Base-by-base conservation (phyloP, 352 stramenopile species). In the Phytophthora sp. region DNA sequence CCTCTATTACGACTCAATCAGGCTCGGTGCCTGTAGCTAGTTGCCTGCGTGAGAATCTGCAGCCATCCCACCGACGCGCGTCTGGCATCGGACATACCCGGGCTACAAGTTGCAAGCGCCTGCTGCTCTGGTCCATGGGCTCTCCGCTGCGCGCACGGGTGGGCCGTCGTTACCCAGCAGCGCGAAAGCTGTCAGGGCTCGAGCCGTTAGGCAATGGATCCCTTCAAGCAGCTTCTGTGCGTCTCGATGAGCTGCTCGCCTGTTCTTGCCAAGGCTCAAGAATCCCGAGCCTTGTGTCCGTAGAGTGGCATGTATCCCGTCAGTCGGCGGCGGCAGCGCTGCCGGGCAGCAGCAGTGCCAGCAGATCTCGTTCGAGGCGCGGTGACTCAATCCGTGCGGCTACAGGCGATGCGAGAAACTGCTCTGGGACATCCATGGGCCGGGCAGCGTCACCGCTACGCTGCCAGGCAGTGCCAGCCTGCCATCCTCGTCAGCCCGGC, bases 251-350 rank as follows among this genome's bases (percentile, higher is more conserved):
- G n/a, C n/a, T n/a, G n/a, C n/a, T n/a, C n/a, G n/a, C n/a, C n/a
- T n/a, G n/a, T n/a, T n/a, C n/a, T n/a, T n/a, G n/a, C n/a, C n/a
- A n/a, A n/a, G n/a, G n/a, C n/a, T n/a, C n/a, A n/a, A n/a, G n/a
- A n/a, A n/a, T n/a, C n/a, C n/a, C n/a, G n/a, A n/a, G 37, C 50
- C 18, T 15, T 39, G 32, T 28, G 42, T 49, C 58, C 49, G 34
- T 52, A 61, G 58, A 51, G 58, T 67, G 34, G 50, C 32, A 67
- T 61, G 58, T 49, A 66, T 51, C 50, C 58, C 61, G 49, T 37
- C 50, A 66, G 57, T 50, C 38, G 18, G n/a, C n/a, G n/a, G n/a
- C n/a, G n/a, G n/a, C n/a, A n/a, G n/a, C n/a, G n/a, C n/a, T n/a
- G n/a, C n/a, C n/a, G n/a, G n/a, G n/a, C 30, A 15, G 30, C 52